Base-by-base conservation (phyloP, 495 filamentous ascomycete species). In the Lepraria neglecta region DNA sequence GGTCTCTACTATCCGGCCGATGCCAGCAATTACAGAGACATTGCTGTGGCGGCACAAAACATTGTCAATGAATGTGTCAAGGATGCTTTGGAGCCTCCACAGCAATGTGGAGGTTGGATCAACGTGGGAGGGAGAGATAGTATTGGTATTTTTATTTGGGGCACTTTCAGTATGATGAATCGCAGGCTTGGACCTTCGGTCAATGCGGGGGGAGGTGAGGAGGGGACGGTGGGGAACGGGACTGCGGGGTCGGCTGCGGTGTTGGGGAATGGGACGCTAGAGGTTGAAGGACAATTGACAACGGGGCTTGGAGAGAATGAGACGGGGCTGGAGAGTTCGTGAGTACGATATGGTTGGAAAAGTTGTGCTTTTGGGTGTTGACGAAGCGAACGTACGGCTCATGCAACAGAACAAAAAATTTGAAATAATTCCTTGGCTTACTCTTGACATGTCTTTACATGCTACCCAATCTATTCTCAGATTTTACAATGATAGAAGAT, bases 61-160 rank as follows among this genome's bases (percentile, higher is more conserved):
- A 1, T 56, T 40, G 2, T 40, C 0, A 6, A 15, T 6, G 3
- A 0, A 4, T 56, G 53, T 56, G 35, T 56, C 14, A n/a, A 21
- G 30, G 33, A 21, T 30, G 12, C 1, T 40, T 14, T 19, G 11
- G 15, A 11, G 11, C 14, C 52, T 31, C 11, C 35, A 9, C 19
- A 14, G 17, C 52, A 56, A 35, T 35, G n/a, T 35, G 53, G 15
- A 6, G 53, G 33, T n/a, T 56, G 35, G n/a, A 5, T 38, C 14
- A n/a, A 4, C 6, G 10, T 12, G n/a, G 53, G 53, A 17, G 33
- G 35, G 15, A 56, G 53, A 6, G 0, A 28, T 5, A 42, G 53
- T 21, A 56, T 56, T 43, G 53, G 53, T 1, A n/a, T 56, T 43
- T 56, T 56, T 24, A 12, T 56, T 19, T 56, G 53, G 53, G 38